Evolutionary conservation across 139 green algal genomes (phyloP).

Genomic region (Zygnema circumcarinatum): DNA sequence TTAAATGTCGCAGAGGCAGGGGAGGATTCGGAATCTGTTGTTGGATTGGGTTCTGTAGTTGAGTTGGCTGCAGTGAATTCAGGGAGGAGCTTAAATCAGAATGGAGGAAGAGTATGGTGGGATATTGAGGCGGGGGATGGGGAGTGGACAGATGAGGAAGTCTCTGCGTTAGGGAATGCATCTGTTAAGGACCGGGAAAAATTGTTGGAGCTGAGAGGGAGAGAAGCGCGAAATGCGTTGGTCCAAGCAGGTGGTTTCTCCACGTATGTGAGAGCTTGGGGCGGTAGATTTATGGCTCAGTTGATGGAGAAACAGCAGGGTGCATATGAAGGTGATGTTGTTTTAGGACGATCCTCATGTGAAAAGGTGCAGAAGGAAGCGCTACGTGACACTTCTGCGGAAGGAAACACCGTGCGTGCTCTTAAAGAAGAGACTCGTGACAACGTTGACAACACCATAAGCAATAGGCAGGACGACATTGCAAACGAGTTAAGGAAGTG

Average conservation of each 20-base stretch:
- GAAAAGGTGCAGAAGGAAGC: too few species aligned
- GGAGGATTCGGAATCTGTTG: too few species aligned
- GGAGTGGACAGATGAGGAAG: neutral
- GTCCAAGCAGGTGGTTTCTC: neutral
- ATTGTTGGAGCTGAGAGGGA: neutral
- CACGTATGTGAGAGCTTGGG: neutral
- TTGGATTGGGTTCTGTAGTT: too few species aligned
- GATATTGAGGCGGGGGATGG: conserved; percentile 2
- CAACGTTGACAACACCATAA: conserved; percentile 15
- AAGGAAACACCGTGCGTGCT: neutral
- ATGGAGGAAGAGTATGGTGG: conserved; percentile 18
- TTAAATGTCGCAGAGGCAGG: too few species aligned
- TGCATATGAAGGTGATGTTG: too few species aligned
- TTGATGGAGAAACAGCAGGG: neutral
- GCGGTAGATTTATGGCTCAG: neutral
- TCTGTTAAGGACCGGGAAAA: neutral
- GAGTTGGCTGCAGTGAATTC: too few species aligned
- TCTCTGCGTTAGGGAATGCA: conserved; percentile 1
- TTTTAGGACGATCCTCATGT: too few species aligned
- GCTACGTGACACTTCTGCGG: neutral
- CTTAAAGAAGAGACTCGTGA: neutral
- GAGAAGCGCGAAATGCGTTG: neutral
- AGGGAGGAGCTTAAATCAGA: too few species aligned
- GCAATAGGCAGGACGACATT: neutral
- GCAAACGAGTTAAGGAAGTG: neutral